Percentiles rank a stretch among this genome's conserved stretches.
Evolutionary conservation across 2,329 filamentous ascomycete genomes (phyloP).

Genomic region (Ophiocordyceps australis): DNA sequence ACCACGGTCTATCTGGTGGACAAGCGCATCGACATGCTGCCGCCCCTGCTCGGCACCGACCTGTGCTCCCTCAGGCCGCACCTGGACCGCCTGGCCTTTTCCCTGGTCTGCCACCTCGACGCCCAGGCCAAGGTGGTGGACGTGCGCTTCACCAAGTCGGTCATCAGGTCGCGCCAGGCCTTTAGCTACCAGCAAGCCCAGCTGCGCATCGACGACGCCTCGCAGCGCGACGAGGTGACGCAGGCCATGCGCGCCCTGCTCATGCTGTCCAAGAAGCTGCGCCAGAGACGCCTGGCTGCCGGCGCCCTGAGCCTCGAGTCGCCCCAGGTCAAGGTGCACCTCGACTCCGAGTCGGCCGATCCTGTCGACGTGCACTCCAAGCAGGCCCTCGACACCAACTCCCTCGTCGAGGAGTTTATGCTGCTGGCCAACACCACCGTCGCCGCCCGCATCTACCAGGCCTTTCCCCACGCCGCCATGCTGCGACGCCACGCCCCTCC

Average conservation of each 20-base stretch:
- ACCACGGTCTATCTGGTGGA: conserved; percentile 96
- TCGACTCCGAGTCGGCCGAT: conserved; percentile 89
- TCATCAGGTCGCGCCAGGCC: conserved; percentile 89
- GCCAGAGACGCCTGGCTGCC: conserved; percentile 89
- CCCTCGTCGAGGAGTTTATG: conserved; percentile 98
- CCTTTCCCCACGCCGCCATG: conserved; percentile 89
- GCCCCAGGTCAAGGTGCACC: conserved; percentile 93
- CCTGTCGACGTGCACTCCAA: conserved; percentile 95
- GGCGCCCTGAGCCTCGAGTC: conserved; percentile 89
- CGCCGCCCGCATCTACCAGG: conserved; percentile 72
- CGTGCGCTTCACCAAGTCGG: conserved; percentile 87
- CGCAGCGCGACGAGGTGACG: conserved; percentile 78
- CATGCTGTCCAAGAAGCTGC: conserved; percentile 78
- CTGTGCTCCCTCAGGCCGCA: conserved; percentile 94
- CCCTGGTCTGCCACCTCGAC: conserved; percentile 76
- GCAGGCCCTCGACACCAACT: conserved; percentile 85
- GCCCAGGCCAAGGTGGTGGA: conserved; percentile 69
- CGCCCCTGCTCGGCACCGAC: conserved; percentile 87
- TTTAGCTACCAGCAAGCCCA: conserved; percentile 98
- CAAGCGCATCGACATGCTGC: conserved; percentile 99
- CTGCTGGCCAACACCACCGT: conserved; percentile 93
- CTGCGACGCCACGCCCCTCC: conserved; percentile 83
- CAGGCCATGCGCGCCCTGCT: conserved; percentile 75
- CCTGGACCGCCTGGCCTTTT: conserved; percentile 85
- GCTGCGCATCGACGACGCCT: conserved; percentile 74